Evolutionary conservation across 1,139 yeast species (phyloP).

Genomic region (Suhomyces ambrosiae): DNA sequence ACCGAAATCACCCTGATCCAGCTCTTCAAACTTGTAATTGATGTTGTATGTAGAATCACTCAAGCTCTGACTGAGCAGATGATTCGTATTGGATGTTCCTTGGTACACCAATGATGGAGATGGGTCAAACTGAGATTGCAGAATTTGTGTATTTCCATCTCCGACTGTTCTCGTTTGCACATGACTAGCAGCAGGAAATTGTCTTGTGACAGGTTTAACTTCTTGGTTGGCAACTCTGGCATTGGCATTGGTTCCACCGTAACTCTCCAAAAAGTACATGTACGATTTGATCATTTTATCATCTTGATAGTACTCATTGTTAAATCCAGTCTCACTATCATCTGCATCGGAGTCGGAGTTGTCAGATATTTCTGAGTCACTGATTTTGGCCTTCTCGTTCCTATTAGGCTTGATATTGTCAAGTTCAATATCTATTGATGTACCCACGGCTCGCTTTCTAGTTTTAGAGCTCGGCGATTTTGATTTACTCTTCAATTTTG

Average conservation of each 20-base stretch:
- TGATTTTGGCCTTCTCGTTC: constrained; percentile 13
- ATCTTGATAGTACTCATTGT: constrained; percentile 50
- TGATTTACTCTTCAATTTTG: neutral
- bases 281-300: constrained; percentile 93
- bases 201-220: constrained; percentile 1
- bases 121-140: constrained; percentile 12
- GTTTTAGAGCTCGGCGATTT: constrained; percentile 9
- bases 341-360: constrained; percentile 31
- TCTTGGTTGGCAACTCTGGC: neutral
- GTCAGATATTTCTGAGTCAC: constrained; percentile 19
- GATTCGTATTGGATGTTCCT: constrained; percentile 5
- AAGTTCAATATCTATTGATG: constrained; percentile 18
- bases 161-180: neutral
- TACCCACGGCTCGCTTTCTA: constrained; percentile 8
- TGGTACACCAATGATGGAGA: constrained; percentile 14
- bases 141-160: neutral
- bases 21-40: constrained; percentile 35
- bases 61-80: constrained; percentile 19
- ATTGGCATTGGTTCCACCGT: constrained; percentile 40
- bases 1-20: constrained; percentile 31
- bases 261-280: constrained; percentile 81
- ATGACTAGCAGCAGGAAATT: neutral
- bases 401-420: constrained; percentile 14
- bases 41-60: constrained; percentile 32
- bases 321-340: constrained; percentile 41